Conservation (phyloP, 2,329 filamentous ascomycete species). For the Trichoderma atrobrunneum region DNA sequence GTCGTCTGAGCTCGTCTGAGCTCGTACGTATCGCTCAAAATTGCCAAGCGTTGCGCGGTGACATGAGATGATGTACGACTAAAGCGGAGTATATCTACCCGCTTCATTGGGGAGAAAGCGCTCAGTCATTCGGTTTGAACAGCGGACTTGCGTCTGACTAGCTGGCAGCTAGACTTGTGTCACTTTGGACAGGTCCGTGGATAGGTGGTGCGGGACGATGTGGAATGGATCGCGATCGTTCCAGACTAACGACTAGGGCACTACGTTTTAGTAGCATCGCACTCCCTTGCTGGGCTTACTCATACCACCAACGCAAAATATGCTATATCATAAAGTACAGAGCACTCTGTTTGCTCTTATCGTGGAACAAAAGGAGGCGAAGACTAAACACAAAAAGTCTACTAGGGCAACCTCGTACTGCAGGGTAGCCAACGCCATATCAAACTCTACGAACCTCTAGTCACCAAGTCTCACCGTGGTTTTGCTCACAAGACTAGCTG, state of each 20-base stretch:
- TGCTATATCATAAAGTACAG: not conserved
- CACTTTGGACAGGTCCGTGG: not conserved
- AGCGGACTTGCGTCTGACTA: not conserved
- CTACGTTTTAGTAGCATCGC: not conserved
- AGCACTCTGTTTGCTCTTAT: not conserved
- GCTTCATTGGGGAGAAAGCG: not conserved
- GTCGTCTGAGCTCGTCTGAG: not conserved
- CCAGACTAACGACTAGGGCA: not conserved
- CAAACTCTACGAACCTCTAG: slow-evolving; percentile 3
- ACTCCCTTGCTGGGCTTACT: not conserved
- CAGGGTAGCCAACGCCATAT: not conserved
- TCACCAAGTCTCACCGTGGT: not conserved
- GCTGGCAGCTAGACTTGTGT: not conserved
- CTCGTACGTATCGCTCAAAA: not conserved
- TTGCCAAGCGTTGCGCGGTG: not conserved
- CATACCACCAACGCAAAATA: not conserved
- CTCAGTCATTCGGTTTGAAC: not conserved
- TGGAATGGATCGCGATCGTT: slow-evolving; percentile 1
- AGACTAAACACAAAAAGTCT: slow-evolving; percentile 2
- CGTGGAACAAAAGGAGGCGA: not conserved
- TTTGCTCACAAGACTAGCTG: slow-evolving; percentile 19
- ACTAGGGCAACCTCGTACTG: not conserved
- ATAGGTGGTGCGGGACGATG: not conserved
- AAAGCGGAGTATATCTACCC: not conserved
- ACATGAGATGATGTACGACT: not conserved